phyloP scores from a whole-genome alignment of 2,329 filamentous ascomycete genomes.

The Aspergillus fumigatus region DNA sequence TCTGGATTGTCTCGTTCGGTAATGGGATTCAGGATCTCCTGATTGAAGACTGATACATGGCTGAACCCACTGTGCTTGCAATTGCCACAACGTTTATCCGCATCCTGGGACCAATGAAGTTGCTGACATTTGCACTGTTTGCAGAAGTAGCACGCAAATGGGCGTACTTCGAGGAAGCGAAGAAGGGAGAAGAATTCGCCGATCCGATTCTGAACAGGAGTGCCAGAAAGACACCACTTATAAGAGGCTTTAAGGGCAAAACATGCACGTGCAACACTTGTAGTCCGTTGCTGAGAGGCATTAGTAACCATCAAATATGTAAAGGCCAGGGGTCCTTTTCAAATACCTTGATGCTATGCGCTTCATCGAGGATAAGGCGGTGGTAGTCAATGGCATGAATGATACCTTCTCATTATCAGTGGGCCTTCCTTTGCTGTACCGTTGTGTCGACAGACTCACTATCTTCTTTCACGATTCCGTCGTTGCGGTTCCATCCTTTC shows the following conservation, averaged over 20 bases:
- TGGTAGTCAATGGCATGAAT: constrained; percentile 87
- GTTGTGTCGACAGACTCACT: constrained; percentile 34
- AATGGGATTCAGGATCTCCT: constrained; percentile 85
- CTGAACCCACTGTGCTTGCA: constrained; percentile 64
- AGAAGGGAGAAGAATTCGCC: constrained; percentile 95
- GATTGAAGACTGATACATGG: constrained; percentile 82
- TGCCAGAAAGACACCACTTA: constrained; percentile 94
- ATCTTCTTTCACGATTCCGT: constrained; percentile 73
- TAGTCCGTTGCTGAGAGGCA: constrained; percentile 55
- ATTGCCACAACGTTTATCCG: constrained; percentile 63
- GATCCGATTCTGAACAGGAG: constrained; percentile 93
- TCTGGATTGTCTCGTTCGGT: constrained; percentile 50
- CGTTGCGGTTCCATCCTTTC: constrained; percentile 79
- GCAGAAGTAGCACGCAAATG: constrained; percentile 93
- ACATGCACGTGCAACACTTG: constrained; percentile 89
- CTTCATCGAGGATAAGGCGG: constrained; percentile 88
- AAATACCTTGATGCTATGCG: constrained; percentile 79
- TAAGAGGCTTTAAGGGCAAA: constrained; percentile 84
- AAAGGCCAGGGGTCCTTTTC: not conserved
- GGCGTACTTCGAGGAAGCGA: constrained; percentile 81
- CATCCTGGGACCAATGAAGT: constrained; percentile 77
- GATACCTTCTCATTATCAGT: constrained; percentile 46
- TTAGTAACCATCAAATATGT: constrained; percentile 8
- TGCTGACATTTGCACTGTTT: constrained; percentile 76
- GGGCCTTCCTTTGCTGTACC: not conserved